Base-by-base conservation (phyloP, 345 rosid genomes). In the Salix koriyanagi region DNA sequence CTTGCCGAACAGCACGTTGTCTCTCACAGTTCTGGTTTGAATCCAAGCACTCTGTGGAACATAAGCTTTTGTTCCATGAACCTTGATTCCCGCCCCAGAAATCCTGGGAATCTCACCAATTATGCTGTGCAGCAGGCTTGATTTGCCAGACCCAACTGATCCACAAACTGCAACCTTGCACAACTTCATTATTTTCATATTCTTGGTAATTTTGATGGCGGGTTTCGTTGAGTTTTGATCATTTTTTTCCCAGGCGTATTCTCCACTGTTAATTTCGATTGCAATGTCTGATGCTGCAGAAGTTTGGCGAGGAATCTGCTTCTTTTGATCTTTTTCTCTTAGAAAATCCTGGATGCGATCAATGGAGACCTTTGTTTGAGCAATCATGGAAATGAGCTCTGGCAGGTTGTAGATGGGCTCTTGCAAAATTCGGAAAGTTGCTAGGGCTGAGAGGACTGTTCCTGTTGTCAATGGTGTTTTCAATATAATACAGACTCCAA, bases 41-140 rank as follows among this genome's bases (percentile, higher is more conserved):
- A 89, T 88, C 98, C 98, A 94, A 56, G 96, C 88, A 46, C 91
- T 87, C 78, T 92, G 94, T 13, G 96, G 87, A 36, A 90, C 92
- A 80, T 90, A 90, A 41, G 96, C 93, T 82, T 84, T 85, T 42
- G 75, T 86, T 41, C 91, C 98, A 61, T 85, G 60, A 8, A 88
- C 84, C 76, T 79, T 85, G 64, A 82, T 84, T 50, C 77, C 87
- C 10, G 79, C 88, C 70, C 94, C 94, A 39, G 90, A 82, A 66
- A 80, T 87, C 79, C 84, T 88, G 5, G 97, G 97, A 50, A 92
- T 90, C 82, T 92, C 97, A 12, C 89, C 92, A n/a, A 91, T 90
- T 50, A 94, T 88, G 77, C 91, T 88, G 70, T 89, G 85, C 21
- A 84, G 79, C 13, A 91, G 75, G 71, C 95, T 90, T 65, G 91